Base-by-base conservation (phyloP, 805 yeast genomes). In the Metschnikowia bowlesiae region DNA sequence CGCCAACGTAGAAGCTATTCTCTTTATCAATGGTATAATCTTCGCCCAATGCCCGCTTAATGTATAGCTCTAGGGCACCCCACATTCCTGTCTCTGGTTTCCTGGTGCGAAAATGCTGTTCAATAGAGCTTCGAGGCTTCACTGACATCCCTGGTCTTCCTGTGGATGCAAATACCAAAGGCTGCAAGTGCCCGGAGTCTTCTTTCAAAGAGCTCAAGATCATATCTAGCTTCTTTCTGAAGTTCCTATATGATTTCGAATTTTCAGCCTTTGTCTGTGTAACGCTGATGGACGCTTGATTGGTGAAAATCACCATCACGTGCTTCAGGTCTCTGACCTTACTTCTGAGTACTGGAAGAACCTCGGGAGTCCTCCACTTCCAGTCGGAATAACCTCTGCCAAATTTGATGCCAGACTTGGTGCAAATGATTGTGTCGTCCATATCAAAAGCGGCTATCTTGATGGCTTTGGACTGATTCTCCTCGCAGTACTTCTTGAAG, bases 61-160 rank as follows among this genome's bases (percentile, higher is more conserved):
- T 52, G 56, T 79, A 83, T 13, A 64, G 58, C 6, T 59, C 52
- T 33, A 87, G 70, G 45, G 74, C 77, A 0, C 74, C 65, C 83
- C 87, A 87, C 96, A 91, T 87, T 0, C 96, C 97, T 1, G 60
- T 63, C 4, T 69, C 68, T 0, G 99, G 99, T 62, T 92, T 92
- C 45, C 97, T 70, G 73, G 76, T 78, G 3, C 49, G 46, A 0
- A 32, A 57, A 56, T 76, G 81, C 3, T 60, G 49, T 28, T 62
- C 67, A 8, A 64, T 71, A 0, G 66, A 40, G 18, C 72, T 67
- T 0, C 60, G 55, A 0, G 33, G 18, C 3, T 41, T 44, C 18
- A 60, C 62, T 3, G 51, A 53, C 46, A 59, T 59, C 6, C 62
- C 64, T 0, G 85, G 81, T 50, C 74, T 69, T 54, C 79, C 83